A percentile compares a stretch with the other conserved stretches of the same genome.
These are phyloP conservation scores for Magnusiomyces clavatus DNA, from an alignment of 1,139 yeast species.

Conservation along the genomic window DNA sequence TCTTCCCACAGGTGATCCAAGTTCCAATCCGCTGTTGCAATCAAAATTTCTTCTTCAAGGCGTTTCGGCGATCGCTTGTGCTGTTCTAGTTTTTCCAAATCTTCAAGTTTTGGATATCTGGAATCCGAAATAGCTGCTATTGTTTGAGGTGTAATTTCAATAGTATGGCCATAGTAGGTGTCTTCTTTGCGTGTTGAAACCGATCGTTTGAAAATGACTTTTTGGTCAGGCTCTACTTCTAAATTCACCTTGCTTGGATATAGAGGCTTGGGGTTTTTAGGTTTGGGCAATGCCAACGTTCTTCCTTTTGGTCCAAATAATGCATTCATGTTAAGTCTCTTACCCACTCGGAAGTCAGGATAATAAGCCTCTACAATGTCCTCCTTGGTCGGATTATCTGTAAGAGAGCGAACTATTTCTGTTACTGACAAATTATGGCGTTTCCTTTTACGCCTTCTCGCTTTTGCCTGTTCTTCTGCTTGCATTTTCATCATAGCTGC, in stretches of 20 bases:
- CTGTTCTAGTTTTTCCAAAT: conserved; percentile 13
- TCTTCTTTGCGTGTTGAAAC: not conserved
- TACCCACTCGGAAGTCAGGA: conserved; percentile 53
- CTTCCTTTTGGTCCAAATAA: conserved; percentile 59
- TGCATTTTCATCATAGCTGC: not conserved
- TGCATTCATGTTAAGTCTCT: conserved; percentile 57
- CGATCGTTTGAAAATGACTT: conserved; percentile 20
- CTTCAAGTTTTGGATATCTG: conserved; percentile 6
- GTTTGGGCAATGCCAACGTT: conserved; percentile 45
- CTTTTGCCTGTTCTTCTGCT: not conserved
- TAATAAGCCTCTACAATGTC: conserved; percentile 37
- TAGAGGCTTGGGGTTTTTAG: conserved; percentile 49
- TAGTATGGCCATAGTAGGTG: conserved; percentile 3
- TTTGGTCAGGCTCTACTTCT: conserved; percentile 39
- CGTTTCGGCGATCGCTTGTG: conserved; percentile 16
- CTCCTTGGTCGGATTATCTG: conserved; percentile 12
- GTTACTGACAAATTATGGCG: too few species aligned
- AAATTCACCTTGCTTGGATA: conserved; percentile 44
- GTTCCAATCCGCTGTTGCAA: conserved; percentile 83
- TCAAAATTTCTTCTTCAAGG: conserved; percentile 48
- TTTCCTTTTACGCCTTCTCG: too few species aligned
- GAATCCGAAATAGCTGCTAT: conserved; percentile 16
- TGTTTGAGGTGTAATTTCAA: conserved; percentile 11
- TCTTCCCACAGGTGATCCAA: conserved; percentile 56
- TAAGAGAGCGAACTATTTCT: too few species aligned